Base-by-base conservation (phyloP, 148 eudicot genomes). In the Chenopodium suecicum region DNA sequence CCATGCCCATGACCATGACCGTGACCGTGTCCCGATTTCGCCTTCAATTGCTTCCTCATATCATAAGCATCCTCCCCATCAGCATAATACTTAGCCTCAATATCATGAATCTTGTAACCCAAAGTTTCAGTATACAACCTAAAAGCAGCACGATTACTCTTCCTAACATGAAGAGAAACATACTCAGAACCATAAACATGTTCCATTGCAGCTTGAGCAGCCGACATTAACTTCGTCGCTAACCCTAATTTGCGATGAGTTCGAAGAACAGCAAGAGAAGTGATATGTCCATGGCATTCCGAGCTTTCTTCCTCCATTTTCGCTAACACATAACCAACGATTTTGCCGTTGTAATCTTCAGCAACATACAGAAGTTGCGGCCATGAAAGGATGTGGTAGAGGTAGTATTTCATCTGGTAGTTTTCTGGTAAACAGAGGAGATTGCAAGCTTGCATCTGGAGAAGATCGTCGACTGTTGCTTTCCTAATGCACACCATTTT, bases 171-270 rank as follows among this genome's bases (percentile, higher is more conserved):
- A 32, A 94, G 83, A 0, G 95, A 91, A 4, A 94, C 95, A 29
- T 94, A 93, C 78, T 95, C 95, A 32, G 96, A 90, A 2, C 86
- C 87, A 63, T 74, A 84, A 1, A 89, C 96, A 83, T 88, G 92
- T 67, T 92, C 98, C 98, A 93, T 95, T 50, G 96, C 98, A 58
- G 89, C 84, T 78, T 94, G 98, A 11, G 98, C 98, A 3, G 97
- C 97, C 2, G 95, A 91, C 98, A 95, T 95, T 78, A 95, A 90
- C 88, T 95, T 95, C n/a, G 98, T 95, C 9, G 97, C 97, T 54
- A 94, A 83, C 2, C 98, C 98, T 4, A 94, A 82, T 48, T 94
- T 94, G 34, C 98, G 88, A 84, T 94, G 98, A 34, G 98, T 91
- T 3, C 97, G 85, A 76, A 94, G 89, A 1, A 93, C 97, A 50